Evolutionary conservation across 140 eudicot genomes (phyloP).

Genomic region (Senecio squalidus): DNA sequence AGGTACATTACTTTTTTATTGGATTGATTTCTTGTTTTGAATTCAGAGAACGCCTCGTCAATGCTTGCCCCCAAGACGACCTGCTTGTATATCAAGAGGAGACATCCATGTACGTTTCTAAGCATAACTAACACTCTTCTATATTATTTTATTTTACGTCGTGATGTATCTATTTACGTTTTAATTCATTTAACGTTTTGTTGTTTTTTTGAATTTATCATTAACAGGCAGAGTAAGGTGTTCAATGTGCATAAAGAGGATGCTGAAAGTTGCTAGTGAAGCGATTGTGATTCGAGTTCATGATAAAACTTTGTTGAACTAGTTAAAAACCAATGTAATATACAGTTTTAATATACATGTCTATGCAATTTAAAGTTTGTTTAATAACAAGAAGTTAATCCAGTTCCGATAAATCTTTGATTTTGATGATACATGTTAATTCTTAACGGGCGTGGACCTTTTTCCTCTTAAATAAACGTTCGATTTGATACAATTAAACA

Average conservation of each 20-base stretch:
- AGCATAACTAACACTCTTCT: neutral
- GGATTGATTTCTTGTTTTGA: neutral
- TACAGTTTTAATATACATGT: constrained; percentile 16
- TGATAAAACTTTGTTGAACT: constrained; percentile 14
- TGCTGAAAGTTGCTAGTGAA: constrained; percentile 13
- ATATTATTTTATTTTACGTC: neutral
- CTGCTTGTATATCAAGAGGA: neutral
- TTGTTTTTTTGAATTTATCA: neutral
- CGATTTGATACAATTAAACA: too few relatives aligned
- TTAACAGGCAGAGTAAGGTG: constrained; percentile 22
- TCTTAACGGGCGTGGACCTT: too few relatives aligned
- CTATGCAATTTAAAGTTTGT: neutral
- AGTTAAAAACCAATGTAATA: constrained; percentile 6
- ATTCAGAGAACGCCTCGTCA: neutral
- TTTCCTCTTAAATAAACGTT: too few relatives aligned
- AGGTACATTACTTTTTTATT: neutral
- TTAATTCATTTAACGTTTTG: neutral
- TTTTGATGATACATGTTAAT: too few relatives aligned
- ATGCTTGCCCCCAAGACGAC: neutral
- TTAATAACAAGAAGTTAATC: constrained; percentile 5
- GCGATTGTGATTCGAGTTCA: constrained; percentile 17
- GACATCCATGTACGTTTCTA: neutral
- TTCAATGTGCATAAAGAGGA: constrained; percentile 13
- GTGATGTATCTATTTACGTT: neutral
- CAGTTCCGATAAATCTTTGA: too few relatives aligned